Evolutionary conservation across 2,329 filamentous ascomycete species (phyloP).

Genomic region (Drechslerella stenobrocha): DNA sequence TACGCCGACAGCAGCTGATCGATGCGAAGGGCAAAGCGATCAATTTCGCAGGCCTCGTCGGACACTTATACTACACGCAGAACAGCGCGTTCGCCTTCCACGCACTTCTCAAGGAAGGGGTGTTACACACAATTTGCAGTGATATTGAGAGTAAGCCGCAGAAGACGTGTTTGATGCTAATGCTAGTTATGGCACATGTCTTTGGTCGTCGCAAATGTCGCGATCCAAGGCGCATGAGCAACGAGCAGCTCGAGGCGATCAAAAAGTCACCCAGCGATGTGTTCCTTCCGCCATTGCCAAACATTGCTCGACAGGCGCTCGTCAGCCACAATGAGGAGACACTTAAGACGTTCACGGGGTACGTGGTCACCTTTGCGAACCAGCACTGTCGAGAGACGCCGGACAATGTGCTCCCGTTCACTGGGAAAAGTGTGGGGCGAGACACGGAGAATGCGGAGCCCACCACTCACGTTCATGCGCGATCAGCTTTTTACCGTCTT

Average conservation of each 20-base stretch:
- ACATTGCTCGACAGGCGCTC: constrained; percentile 63
- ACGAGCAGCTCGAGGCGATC: constrained; percentile 59
- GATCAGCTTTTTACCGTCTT: constrained; percentile 71
- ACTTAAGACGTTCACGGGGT: constrained; percentile 67
- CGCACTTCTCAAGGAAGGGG: constrained; percentile 70
- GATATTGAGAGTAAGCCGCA: constrained; percentile 61
- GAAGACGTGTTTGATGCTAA: constrained; percentile 63
- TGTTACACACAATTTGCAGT: constrained; percentile 68
- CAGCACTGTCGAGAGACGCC: constrained; percentile 63
- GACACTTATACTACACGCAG: constrained; percentile 75
- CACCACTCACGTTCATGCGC: constrained; percentile 52
- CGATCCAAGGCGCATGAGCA: constrained; percentile 53
- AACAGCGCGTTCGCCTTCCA: constrained; percentile 77
- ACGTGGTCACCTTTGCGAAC: constrained; percentile 69
- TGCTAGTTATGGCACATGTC: constrained; percentile 71
- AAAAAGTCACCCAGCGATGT: constrained; percentile 66
- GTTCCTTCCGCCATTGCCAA: constrained; percentile 67
- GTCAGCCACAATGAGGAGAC: constrained; percentile 68
- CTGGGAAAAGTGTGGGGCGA: constrained; percentile 52
- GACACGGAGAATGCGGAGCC: neutral
- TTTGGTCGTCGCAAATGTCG: constrained; percentile 62
- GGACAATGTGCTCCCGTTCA: constrained; percentile 66
- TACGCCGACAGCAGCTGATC: constrained; percentile 70
- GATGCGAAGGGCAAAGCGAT: constrained; percentile 65
- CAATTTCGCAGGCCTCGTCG: constrained; percentile 71